Evolutionary conservation across 225 moss, liverwort and hornwort genomes (phyloP).

Genomic region (Physcomitrellopsis africana): DNA sequence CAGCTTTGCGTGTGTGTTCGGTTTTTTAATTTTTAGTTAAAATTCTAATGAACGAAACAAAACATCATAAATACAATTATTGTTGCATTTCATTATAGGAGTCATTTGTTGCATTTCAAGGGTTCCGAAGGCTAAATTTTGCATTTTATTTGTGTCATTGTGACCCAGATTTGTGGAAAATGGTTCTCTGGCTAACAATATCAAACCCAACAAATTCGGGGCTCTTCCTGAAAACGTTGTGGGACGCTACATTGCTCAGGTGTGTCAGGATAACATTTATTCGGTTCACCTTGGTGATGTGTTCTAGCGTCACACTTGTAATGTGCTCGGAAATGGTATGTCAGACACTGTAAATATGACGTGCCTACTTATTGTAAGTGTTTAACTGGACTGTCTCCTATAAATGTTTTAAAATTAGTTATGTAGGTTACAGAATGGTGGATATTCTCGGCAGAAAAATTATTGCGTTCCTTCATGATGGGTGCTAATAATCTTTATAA

Average conservation of each 20-base stretch:
- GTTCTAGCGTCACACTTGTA: neutral
- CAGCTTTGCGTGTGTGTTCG: no score
- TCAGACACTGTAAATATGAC: neutral
- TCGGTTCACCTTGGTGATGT: neutral
- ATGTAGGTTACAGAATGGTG: neutral
- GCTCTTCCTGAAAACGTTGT: constrained; percentile 67
- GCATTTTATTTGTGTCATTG: neutral
- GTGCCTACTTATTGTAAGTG: neutral
- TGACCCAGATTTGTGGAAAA: constrained; percentile 75
- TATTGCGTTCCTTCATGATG: neutral
- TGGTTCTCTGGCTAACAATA: constrained; percentile 85
- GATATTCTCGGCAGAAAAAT: neutral
- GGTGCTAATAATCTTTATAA: neutral
- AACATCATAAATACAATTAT: no score
- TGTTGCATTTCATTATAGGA: neutral
- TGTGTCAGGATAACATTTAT: constrained; percentile 25
- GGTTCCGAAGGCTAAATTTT: constrained; percentile 11
- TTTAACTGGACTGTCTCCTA: neutral
- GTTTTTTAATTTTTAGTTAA: no score
- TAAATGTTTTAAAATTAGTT: neutral
- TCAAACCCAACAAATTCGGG: constrained; percentile 87
- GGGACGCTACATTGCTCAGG: constrained; percentile 84
- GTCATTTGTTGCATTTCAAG: neutral
- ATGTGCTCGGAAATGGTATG: neutral
- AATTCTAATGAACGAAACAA: no score